Conservation (phyloP, 2,329 filamentous ascomycete genomes). For the Paracorniculantispora psalliotae region DNA sequence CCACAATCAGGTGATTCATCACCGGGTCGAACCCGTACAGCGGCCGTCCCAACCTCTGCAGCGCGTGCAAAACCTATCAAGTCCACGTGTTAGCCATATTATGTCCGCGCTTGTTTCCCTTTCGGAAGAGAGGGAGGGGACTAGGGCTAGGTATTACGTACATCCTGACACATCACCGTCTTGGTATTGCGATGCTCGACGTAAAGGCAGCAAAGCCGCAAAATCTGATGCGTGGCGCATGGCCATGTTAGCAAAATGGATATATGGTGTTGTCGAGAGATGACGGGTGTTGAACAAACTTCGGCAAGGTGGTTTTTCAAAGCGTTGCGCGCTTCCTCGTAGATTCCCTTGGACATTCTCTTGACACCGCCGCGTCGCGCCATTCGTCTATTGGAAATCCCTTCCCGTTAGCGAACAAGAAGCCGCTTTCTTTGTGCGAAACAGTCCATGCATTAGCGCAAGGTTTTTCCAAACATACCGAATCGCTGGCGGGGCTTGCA, state of each 20-base stretch:
- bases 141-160: constrained; percentile 32
- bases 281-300: too few species aligned
- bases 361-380: constrained; percentile 75
- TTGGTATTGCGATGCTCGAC: constrained; percentile 52
- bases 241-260: too few species aligned
- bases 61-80: constrained; percentile 48
- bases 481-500: constrained; percentile 13
- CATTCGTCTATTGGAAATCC: constrained; percentile 57
- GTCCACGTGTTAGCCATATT: constrained; percentile 8
- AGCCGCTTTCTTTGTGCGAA: too few species aligned
- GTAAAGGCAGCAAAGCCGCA: constrained; percentile 44
- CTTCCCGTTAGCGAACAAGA: too few species aligned
- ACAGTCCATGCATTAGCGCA: too few species aligned
- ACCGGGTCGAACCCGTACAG: constrained; percentile 56
- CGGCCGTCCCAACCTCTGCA: constrained; percentile 44
- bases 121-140: not conserved
- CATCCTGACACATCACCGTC: constrained; percentile 59
- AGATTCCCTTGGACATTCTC: constrained; percentile 60
- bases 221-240: constrained; percentile 47
- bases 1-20: constrained; percentile 7
- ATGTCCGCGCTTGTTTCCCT: too few species aligned
- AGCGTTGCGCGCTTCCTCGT: constrained; percentile 52
- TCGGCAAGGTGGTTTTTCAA: constrained; percentile 45
- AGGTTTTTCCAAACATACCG: constrained; percentile 4
- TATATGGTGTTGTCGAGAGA: too few species aligned